Percentiles rank a stretch among this genome's conserved stretches.
Conservation (phyloP, 2,329 filamentous ascomycete genomes). For the Colletotrichum liaoningense region DNA sequence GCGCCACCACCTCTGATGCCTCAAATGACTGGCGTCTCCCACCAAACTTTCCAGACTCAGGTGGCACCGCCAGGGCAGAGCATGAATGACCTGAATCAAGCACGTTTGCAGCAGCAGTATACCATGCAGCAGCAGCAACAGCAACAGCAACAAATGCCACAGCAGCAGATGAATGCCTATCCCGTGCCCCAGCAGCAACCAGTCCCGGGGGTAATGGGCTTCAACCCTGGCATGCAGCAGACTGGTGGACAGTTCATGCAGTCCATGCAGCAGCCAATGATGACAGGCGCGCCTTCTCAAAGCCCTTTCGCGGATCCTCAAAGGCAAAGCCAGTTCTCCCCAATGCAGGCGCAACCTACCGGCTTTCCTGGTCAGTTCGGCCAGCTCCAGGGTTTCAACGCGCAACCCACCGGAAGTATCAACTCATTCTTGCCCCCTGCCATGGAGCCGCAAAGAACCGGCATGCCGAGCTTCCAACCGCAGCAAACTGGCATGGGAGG, state of each 20-base stretch:
- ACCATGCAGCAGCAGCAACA: constrained; percentile 56
- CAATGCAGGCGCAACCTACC: constrained; percentile 72
- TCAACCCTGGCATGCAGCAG: constrained; percentile 46
- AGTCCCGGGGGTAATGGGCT: constrained; percentile 48
- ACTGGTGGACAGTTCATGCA: constrained; percentile 53
- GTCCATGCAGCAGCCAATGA: constrained; percentile 64
- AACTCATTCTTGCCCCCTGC: constrained; percentile 70
- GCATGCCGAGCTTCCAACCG: constrained; percentile 58
- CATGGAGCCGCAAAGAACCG: constrained; percentile 70
- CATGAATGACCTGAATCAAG: constrained; percentile 77
- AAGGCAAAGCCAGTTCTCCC: constrained; percentile 54
- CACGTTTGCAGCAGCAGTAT: constrained; percentile 72
- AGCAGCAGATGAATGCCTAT: constrained; percentile 52
- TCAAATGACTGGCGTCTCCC: constrained; percentile 80
- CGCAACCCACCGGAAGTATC: constrained; percentile 54
- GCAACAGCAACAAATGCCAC: constrained; percentile 48
- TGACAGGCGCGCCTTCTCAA: constrained; percentile 55
- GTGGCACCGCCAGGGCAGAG: constrained; percentile 82
- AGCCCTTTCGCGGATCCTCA: constrained; percentile 54
- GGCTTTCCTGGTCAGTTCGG: constrained; percentile 64
- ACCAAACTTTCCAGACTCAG: constrained; percentile 59
- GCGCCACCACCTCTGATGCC: constrained; percentile 80
- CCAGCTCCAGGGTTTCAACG: constrained; percentile 63
- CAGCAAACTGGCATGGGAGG: constrained; percentile 64
- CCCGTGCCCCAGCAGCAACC: constrained; percentile 46